Conservation (phyloP, 305 asterid species). For the Fraxinus dipetala region DNA sequence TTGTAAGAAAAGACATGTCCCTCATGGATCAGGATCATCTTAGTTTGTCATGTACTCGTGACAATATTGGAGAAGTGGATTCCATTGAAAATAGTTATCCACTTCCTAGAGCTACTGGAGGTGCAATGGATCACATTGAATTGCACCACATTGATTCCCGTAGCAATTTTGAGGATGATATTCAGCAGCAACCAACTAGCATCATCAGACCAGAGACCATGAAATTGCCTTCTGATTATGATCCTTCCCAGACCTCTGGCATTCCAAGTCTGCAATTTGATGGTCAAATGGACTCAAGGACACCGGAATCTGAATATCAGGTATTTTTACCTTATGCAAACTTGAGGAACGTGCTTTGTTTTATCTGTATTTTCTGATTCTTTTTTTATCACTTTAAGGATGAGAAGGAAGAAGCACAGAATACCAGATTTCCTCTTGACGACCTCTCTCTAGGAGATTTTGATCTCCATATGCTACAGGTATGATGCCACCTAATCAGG, state of each 20-base stretch:
- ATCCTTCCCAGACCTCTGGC: conserved; percentile 46
- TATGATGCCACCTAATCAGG: conserved; percentile 27
- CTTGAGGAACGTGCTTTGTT: conserved; percentile 10
- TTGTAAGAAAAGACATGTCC: conserved; percentile 61
- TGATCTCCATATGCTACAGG: conserved; percentile 75
- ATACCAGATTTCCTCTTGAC: conserved; percentile 43
- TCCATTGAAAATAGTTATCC: conserved; percentile 48
- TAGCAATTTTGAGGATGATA: conserved; percentile 34
- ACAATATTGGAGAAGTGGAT: conserved; percentile 44
- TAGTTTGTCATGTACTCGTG: conserved; percentile 41
- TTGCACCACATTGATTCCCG: conserved; percentile 33
- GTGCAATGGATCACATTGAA: conserved; percentile 37
- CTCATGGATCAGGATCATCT: conserved; percentile 92
- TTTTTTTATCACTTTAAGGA: conserved; percentile 37
- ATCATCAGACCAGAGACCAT: conserved; percentile 42
- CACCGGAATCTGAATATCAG: conserved; percentile 52
- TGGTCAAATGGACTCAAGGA: conserved; percentile 38
- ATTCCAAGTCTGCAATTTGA: conserved; percentile 42
- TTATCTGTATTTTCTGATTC: conserved; percentile 16
- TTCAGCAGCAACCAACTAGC: conserved; percentile 41
- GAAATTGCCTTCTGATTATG: conserved; percentile 55
- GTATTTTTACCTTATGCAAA: conserved; percentile 32
- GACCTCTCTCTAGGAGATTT: conserved; percentile 56
- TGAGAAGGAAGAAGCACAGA: conserved; percentile 57
- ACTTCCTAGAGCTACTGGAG: conserved; percentile 39